Evolutionary conservation across 768 basidiomycete species (phyloP).

Genomic region (Coprinellus micaceus): DNA sequence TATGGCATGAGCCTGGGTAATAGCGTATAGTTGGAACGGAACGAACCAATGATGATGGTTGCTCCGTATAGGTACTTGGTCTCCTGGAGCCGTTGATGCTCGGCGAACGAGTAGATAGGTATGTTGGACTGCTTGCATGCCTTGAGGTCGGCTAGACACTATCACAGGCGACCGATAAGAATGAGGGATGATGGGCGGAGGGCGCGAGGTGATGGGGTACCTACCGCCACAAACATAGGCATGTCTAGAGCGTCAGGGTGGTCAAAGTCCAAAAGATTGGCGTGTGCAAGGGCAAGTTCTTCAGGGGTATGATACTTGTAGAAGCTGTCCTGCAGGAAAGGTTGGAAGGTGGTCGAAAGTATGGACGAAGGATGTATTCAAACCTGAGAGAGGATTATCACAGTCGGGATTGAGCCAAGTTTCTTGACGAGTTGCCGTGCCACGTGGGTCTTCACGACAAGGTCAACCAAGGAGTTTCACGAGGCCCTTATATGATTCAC

Average conservation of each 20-base stretch:
- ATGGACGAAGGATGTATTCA: slow-evolving; percentile 3
- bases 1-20: neutral
- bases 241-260: slow-evolving; percentile 93
- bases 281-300: slow-evolving; percentile 79
- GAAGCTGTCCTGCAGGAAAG: slow-evolving; percentile 74
- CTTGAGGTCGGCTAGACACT: slow-evolving; percentile 88
- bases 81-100: slow-evolving; percentile 79
- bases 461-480: too few relatives aligned
- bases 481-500: too few relatives aligned
- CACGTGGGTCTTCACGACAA: slow-evolving; percentile 92
- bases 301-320: slow-evolving; percentile 80
- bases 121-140: slow-evolving; percentile 81
- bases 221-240: slow-evolving; percentile 74
- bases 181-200: neutral
- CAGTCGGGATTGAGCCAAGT: slow-evolving; percentile 79
- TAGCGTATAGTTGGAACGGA: neutral
- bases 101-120: slow-evolving; percentile 89
- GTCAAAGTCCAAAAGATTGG: slow-evolving; percentile 81
- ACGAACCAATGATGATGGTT: slow-evolving; percentile 78
- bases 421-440: slow-evolving; percentile 77
- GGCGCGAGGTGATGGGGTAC: slow-evolving; percentile 22
- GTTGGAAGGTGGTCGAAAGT: neutral
- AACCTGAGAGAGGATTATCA: slow-evolving; percentile 89
- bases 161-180: neutral
- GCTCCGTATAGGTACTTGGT: slow-evolving; percentile 91